Conservation (phyloP, 441 rosid species). For the Theobroma grandiflorum region DNA sequence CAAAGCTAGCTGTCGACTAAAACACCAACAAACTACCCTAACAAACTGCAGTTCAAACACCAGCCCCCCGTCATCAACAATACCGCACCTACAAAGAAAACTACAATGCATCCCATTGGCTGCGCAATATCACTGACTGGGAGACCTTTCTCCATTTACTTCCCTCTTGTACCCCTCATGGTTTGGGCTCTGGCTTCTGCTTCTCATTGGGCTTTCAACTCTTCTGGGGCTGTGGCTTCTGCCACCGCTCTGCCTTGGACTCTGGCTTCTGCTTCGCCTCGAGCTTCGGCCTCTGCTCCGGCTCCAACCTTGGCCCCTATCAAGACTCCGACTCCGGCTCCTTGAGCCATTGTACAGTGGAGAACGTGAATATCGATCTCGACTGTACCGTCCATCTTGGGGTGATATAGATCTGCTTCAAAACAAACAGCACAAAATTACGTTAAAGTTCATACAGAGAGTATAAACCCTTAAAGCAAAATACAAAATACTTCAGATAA, state of each 20-base stretch:
- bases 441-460: neutral
- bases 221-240: slow-evolving; percentile 43
- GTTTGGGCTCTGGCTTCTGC: slow-evolving; percentile 52
- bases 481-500: neutral
- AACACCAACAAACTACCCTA: slow-evolving; percentile 14
- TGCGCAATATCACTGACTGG: slow-evolving; percentile 56
- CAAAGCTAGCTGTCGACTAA: neutral
- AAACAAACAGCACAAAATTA: neutral
- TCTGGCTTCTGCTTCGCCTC: slow-evolving; percentile 55
- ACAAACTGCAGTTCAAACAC: neutral
- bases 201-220: slow-evolving; percentile 36
- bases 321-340: slow-evolving; percentile 72
- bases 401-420: slow-evolving; percentile 77
- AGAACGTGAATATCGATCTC: slow-evolving; percentile 74
- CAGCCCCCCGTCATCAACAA: slow-evolving; percentile 11
- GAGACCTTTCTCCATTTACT: slow-evolving; percentile 69
- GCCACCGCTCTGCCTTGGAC: slow-evolving; percentile 41
- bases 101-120: neutral
- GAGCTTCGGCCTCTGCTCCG: slow-evolving; percentile 46
- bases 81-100: neutral
- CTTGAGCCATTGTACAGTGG: slow-evolving; percentile 62
- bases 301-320: slow-evolving; percentile 40
- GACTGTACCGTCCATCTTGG: slow-evolving; percentile 62
- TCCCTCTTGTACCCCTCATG: slow-evolving; percentile 49
- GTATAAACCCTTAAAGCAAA: neutral